Percentiles rank a stretch among this genome's conserved stretches.
Conservation (phyloP, 129 eudicot species). For the Heracleum sosnowskyi region DNA sequence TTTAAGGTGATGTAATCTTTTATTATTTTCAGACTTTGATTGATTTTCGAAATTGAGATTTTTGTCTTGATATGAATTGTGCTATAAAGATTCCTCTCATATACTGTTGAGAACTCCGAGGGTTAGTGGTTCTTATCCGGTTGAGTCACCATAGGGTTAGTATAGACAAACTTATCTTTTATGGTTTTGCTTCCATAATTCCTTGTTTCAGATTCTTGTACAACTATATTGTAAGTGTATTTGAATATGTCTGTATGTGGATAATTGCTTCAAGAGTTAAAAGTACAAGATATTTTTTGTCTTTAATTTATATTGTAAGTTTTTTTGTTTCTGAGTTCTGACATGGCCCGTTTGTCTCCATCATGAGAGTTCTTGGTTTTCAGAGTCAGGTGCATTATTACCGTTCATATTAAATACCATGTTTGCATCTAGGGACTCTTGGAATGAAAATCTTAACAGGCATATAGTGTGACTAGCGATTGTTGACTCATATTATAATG, state of each 20-base stretch:
- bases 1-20: not conserved
- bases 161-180: too few species aligned
- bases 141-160: too few species aligned
- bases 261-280: not conserved
- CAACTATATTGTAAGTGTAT: not conserved
- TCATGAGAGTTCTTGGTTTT: not conserved
- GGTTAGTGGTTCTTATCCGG: not conserved
- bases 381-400: not conserved
- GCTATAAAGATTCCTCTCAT: not conserved
- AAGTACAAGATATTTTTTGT: not conserved
- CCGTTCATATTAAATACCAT: not conserved
- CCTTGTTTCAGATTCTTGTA: not conserved
- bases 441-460: not conserved
- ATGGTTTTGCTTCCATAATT: too few species aligned
- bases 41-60: not conserved
- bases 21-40: not conserved
- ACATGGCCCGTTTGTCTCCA: not conserved
- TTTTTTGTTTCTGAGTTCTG: not conserved
- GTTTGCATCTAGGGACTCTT: not conserved
- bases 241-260: not conserved
- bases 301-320: too few species aligned
- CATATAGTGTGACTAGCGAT: not conserved
- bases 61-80: not conserved
- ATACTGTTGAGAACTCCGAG: not conserved
- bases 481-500: not conserved